Conservation (phyloP, 139 green algal genomes). For the Auxenochlorella pyrenoidosa region DNA sequence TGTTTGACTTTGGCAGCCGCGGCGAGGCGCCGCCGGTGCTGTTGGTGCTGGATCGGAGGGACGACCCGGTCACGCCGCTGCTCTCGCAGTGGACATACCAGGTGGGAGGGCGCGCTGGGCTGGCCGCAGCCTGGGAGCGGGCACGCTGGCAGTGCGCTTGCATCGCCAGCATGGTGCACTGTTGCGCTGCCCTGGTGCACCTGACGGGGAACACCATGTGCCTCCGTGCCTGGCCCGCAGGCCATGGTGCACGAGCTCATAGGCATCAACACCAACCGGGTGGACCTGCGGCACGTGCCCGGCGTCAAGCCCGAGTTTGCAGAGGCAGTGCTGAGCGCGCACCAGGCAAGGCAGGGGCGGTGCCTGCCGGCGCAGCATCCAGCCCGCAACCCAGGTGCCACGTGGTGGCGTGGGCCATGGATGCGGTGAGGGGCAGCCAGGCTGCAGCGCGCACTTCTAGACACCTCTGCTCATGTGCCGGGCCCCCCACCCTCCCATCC, state of each 20-base stretch:
- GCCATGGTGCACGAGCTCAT: slow-evolving; percentile 96
- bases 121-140: too few relatives aligned
- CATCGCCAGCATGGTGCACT: too few relatives aligned
- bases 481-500: not conserved
- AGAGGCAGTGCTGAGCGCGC: slow-evolving; percentile 64
- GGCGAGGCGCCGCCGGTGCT: slow-evolving; percentile 71
- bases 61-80: slow-evolving; percentile 92
- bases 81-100: slow-evolving; percentile 82
- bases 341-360: not conserved
- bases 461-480: too few relatives aligned
- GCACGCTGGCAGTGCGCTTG: too few relatives aligned
- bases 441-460: too few relatives aligned
- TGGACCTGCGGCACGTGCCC: slow-evolving; percentile 47
- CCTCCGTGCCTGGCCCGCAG: slow-evolving; percentile 31
- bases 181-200: too few relatives aligned
- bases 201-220: not conserved
- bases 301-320: slow-evolving; percentile 70
- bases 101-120: too few relatives aligned
- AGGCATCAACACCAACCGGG: slow-evolving; percentile 64
- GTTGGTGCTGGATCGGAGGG: slow-evolving; percentile 85
- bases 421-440: too few relatives aligned
- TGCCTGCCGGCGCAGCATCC: too few relatives aligned
- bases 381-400: not conserved
- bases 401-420: too few relatives aligned
- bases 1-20: slow-evolving; percentile 89